Evolutionary conservation across 2,329 filamentous ascomycete genomes (phyloP).

Genomic region (Gaeumannomyces tritici): DNA sequence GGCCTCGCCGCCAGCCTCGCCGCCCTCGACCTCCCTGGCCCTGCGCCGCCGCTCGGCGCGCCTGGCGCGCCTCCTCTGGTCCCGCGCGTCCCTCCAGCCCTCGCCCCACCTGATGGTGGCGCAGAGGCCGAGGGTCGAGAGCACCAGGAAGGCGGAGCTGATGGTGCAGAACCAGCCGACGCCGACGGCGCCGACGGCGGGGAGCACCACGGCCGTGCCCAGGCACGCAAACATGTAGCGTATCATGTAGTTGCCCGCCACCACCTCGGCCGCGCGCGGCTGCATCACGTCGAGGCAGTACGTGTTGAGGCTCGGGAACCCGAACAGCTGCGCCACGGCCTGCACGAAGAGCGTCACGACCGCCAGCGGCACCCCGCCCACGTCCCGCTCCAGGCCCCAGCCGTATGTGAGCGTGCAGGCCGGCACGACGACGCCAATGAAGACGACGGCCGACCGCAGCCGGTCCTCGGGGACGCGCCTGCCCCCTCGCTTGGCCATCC

Average conservation of each 20-base stretch:
- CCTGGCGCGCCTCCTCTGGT: constrained; percentile 32
- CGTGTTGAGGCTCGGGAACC: constrained; percentile 59
- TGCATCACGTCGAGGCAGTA: constrained; percentile 81
- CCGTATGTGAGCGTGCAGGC: constrained; percentile 61
- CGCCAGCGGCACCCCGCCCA: constrained; percentile 38
- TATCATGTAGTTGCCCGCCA: constrained; percentile 72
- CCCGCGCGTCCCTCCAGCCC: constrained; percentile 43
- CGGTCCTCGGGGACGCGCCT: constrained; percentile 60
- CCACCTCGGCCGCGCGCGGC: constrained; percentile 58
- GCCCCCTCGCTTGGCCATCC: constrained; percentile 42
- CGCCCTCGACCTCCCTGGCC: background rate
- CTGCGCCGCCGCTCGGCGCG: background rate
- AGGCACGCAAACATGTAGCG: constrained; percentile 66
- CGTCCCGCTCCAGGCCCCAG: constrained; percentile 33
- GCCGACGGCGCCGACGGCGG: constrained; percentile 63
- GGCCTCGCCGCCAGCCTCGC: background rate
- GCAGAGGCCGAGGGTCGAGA: constrained; percentile 33
- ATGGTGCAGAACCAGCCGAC: constrained; percentile 77
- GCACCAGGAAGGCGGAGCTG: constrained; percentile 44
- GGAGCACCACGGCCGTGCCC: constrained; percentile 62
- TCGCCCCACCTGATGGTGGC: constrained; percentile 39
- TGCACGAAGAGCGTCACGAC: constrained; percentile 61
- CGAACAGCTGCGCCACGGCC: constrained; percentile 59
- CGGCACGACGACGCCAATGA: constrained; percentile 52
- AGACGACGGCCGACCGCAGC: constrained; percentile 48